A percentile compares a stretch with the other conserved stretches of the same genome.
Conservation (phyloP, 768 basidiomycete species). For the Cyathus striatus region DNA sequence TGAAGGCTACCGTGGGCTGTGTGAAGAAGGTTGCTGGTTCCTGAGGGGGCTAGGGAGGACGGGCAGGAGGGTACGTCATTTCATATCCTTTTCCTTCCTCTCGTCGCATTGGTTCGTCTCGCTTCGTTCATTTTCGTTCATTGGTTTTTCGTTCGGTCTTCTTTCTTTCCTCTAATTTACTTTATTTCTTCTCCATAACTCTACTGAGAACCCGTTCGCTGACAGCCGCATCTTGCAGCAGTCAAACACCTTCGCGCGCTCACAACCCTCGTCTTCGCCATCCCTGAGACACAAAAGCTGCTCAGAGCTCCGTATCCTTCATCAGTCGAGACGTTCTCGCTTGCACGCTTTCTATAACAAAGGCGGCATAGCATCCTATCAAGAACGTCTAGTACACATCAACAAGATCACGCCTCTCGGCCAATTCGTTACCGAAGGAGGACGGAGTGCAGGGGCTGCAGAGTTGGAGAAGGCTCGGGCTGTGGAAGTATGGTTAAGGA, state of each 20-base stretch:
- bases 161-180: too few species aligned
- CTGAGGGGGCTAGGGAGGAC: slow-evolving; percentile 52
- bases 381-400: slow-evolving; percentile 56
- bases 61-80: slow-evolving; percentile 48
- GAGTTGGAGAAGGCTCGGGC: too few species aligned
- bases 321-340: slow-evolving; percentile 84
- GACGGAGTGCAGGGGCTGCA: slow-evolving; percentile 22
- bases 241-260: slow-evolving; percentile 86
- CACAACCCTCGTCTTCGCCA: slow-evolving; percentile 81
- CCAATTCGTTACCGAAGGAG: slow-evolving; percentile 54
- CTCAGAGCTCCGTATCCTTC: slow-evolving; percentile 68
- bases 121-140: too few species aligned
- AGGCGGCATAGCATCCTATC: slow-evolving; percentile 56
- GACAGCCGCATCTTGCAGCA: slow-evolving; percentile 27
- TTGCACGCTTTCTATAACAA: slow-evolving; percentile 67
- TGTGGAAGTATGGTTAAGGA: too few species aligned
- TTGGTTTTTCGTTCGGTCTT: too few species aligned
- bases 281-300: slow-evolving; percentile 89
- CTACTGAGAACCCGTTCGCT: too few species aligned
- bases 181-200: too few species aligned
- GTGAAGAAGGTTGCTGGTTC: slow-evolving; percentile 32
- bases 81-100: background rate
- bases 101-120: too few species aligned
- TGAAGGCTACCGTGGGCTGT: too few species aligned
- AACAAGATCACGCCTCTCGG: slow-evolving; percentile 67